These are phyloP conservation scores for Triticum aestivum DNA, from an alignment of 176 grass and related monocot species.

Conservation along the genomic window IWGSC_CS_RefSeq_v2.1 NC_057806.1:567711105-567711604, in stretches of 20 bases:
- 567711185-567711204: no score
- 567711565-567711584: slow-evolving; percentile 30
- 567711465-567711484: background rate
- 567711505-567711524: slow-evolving; percentile 59
- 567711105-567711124: no score
- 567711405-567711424: background rate
- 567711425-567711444: background rate
- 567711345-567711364: slow-evolving; percentile 63
- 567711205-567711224: background rate
- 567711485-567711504: slow-evolving; percentile 87
- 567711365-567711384: slow-evolving; percentile 67
- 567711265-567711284: slow-evolving; percentile 57
- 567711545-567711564: slow-evolving; percentile 77
- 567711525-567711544: slow-evolving; percentile 79
- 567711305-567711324: slow-evolving; percentile 69
- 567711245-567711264: slow-evolving; percentile 2
- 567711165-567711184: background rate
- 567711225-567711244: background rate
- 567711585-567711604: background rate
- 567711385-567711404: slow-evolving; percentile 91
- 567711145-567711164: no score
- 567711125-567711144: no score
- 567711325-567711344: slow-evolving; percentile 76
- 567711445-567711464: background rate
- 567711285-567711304: slow-evolving; percentile 79